Evolutionary conservation across 2,329 filamentous ascomycete genomes (phyloP), one percentile per base, ranked within the genome.

Genomic region (Fusarium siculi): DNA sequence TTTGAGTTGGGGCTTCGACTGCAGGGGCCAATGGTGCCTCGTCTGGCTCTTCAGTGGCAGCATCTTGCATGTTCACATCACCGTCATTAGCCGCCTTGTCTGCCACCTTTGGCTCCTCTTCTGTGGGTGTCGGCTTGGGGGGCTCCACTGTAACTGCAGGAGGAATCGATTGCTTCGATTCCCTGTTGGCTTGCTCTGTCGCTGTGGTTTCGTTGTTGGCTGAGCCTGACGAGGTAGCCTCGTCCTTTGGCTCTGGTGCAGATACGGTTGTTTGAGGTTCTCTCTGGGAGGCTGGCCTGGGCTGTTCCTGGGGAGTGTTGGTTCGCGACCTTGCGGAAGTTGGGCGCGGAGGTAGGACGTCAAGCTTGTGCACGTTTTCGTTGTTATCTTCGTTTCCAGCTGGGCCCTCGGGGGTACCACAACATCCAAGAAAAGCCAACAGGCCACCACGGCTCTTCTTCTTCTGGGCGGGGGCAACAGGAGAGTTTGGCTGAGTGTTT

Each of bases 41-140:
- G 60, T 86, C 85, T 40, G 85, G 79, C 66, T 87, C 84, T 66
- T 87, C 84, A 46, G 87, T 85, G 36, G 88, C 87, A 46, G 85
- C 86, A 80, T 93, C 92, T 40, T 87, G 86, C 89, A 94, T 93
- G 62, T 91, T 87, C 61, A 92, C 85, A 80, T 94, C 91, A 32
- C 89, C 87, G 74, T 91, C 89, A 8, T 88, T 81, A 69, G 85
- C 66, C 32, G 76, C 81, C 72, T 84, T 85, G 53, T 77, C 80
- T n/a, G 73, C 70, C 36, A 76, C 76, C 61, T 68, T 65, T 32
- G 76, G 49, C 54, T 79, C 77, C 34, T 78, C 74, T 52, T 78
- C 75, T 14, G 76, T 61, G 4, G 67, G 54, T 18, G 76, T 66
- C 32, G 75, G 53, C 65, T 75, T 80, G 76, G 80, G 88, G 77